Conservation (phyloP, 495 filamentous ascomycete species). For the Penicillium canariense region DNA sequence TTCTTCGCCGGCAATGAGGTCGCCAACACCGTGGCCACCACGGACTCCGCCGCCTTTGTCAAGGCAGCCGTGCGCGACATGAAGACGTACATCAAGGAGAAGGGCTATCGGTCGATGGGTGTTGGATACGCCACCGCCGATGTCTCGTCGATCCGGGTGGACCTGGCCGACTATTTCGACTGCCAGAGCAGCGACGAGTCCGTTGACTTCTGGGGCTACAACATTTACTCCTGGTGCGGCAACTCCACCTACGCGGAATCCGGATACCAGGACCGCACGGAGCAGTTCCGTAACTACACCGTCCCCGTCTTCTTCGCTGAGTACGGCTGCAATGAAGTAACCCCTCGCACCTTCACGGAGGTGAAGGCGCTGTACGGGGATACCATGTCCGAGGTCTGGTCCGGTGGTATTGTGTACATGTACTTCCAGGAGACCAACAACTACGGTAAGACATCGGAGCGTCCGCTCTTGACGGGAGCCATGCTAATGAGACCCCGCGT, state of each 20-base stretch:
- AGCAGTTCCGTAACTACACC: constrained; percentile 82
- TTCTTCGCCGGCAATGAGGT: constrained; percentile 99
- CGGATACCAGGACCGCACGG: constrained; percentile 73
- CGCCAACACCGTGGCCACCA: constrained; percentile 79
- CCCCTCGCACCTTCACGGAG: constrained; percentile 78
- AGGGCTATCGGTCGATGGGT: constrained; percentile 73
- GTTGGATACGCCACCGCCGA: constrained; percentile 97
- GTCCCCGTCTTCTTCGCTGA: constrained; percentile 97
- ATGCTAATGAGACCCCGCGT: background rate
- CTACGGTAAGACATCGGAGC: constrained; percentile 58
- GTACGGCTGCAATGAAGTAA: constrained; percentile 87
- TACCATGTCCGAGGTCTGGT: constrained; percentile 82
- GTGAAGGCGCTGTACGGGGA: constrained; percentile 77
- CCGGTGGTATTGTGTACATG: constrained; percentile 96
- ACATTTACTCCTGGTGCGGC: constrained; percentile 98
- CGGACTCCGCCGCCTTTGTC: constrained; percentile 82
- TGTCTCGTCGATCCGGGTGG: constrained; percentile 69
- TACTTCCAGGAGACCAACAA: constrained; percentile 91
- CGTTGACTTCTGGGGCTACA: constrained; percentile 98
- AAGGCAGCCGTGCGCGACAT: constrained; percentile 95
- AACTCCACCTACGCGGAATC: constrained; percentile 68
- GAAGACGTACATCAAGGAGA: constrained; percentile 84
- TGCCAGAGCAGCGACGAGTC: constrained; percentile 63
- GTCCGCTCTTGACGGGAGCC: background rate
- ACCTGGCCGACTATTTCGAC: constrained; percentile 90